A percentile compares a stretch with the other conserved stretches of the same genome.
Conservation (phyloP, 2,329 filamentous ascomycete genomes). For the Rhytidhysteron rufulum region DNA sequence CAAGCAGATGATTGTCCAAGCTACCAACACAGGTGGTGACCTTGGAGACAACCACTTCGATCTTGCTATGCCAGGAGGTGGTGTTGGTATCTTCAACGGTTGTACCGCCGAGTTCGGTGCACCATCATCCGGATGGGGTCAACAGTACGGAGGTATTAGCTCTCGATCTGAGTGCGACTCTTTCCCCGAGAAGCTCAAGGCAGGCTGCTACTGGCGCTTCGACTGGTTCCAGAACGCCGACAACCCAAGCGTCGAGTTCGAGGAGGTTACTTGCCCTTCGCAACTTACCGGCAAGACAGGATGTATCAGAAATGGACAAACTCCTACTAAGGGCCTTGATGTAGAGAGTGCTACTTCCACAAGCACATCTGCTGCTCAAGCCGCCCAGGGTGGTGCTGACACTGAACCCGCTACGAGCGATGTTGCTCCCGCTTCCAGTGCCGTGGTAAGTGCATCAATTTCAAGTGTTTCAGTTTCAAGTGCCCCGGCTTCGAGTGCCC, state of each 20-base stretch:
- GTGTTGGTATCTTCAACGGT: conserved; percentile 33
- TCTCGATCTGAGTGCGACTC: conserved; percentile 26
- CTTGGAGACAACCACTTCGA: conserved; percentile 36
- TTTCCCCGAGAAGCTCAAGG: conserved; percentile 32
- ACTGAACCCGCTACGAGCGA: too few relatives aligned
- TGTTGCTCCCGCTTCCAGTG: too few relatives aligned
- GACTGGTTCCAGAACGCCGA: conserved; percentile 33
- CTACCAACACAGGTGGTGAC: conserved; percentile 55
- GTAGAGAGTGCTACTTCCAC: neutral
- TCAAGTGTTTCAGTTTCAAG: too few relatives aligned
- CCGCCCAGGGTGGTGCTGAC: too few relatives aligned
- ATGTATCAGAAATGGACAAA: conserved; percentile 23
- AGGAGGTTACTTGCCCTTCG: conserved; percentile 31
- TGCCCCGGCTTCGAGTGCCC: too few relatives aligned
- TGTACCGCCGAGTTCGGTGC: conserved; percentile 31
- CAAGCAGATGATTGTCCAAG: conserved; percentile 62
- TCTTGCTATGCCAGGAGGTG: conserved; percentile 35
- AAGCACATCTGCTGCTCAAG: neutral
- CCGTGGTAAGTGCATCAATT: too few relatives aligned
- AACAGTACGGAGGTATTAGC: conserved; percentile 32
- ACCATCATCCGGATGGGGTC: conserved; percentile 29
- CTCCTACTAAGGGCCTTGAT: conserved; percentile 6
- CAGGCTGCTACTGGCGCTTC: conserved; percentile 35
- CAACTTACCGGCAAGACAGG: conserved; percentile 26
- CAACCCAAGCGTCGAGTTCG: conserved; percentile 29